Percentiles rank a stretch among this genome's conserved stretches.
phyloP scores from a whole-genome alignment of 805 yeast genomes.

The Ogataea ganodermae region DNA sequence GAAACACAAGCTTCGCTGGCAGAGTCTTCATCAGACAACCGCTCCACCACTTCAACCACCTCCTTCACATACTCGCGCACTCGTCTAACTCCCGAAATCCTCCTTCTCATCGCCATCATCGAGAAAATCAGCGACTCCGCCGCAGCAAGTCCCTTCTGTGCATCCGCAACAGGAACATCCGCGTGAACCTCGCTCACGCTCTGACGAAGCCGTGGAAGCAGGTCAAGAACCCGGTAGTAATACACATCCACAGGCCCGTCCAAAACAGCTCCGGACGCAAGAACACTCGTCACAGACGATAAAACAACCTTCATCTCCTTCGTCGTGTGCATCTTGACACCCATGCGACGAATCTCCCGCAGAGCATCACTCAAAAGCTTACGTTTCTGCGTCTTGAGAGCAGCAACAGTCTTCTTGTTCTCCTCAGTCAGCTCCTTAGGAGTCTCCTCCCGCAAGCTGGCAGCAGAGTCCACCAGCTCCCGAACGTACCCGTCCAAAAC shows the following conservation, averaged over 20 bases:
- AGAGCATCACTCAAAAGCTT: constrained; percentile 76
- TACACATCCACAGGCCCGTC: constrained; percentile 47
- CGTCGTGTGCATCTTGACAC: constrained; percentile 66
- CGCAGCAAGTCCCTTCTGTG: constrained; percentile 74
- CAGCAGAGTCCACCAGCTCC: constrained; percentile 57
- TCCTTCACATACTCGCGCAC: constrained; percentile 11
- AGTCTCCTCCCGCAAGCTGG: constrained; percentile 69
- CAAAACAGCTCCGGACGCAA: constrained; percentile 56
- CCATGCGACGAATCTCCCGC: constrained; percentile 72
- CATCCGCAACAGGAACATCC: constrained; percentile 75
- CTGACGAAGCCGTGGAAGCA: constrained; percentile 76
- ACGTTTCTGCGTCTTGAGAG: constrained; percentile 79
- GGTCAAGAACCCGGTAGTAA: constrained; percentile 72
- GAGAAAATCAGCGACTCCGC: constrained; percentile 68
- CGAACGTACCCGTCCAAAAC: constrained; percentile 55
- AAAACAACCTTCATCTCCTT: constrained; percentile 66
- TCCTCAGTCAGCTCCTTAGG: constrained; percentile 73
- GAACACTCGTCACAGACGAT: constrained; percentile 59
- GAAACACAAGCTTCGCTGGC: constrained; percentile 2
- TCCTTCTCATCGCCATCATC: constrained; percentile 54
- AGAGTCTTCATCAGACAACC: constrained; percentile 15
- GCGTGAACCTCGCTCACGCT: constrained; percentile 60
- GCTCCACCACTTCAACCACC: constrained; percentile 31
- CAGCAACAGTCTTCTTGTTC: constrained; percentile 66
- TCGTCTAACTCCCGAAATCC: constrained; percentile 34